A percentile compares a stretch with the other conserved stretches of the same genome.
Conservation (phyloP, 768 basidiomycete species). For the Suillus alpinus region DNA sequence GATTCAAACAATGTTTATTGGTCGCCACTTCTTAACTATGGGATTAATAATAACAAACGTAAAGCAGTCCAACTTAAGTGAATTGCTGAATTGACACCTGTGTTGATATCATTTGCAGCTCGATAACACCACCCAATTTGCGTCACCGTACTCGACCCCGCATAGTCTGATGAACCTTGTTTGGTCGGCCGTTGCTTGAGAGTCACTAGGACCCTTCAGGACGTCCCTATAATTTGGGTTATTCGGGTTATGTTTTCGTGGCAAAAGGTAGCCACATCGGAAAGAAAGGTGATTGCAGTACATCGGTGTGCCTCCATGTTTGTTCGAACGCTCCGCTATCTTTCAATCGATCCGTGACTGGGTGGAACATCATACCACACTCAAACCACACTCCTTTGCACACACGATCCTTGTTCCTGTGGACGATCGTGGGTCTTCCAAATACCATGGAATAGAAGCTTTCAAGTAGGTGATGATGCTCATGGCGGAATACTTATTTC, state of each 20-base stretch:
- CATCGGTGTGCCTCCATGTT: neutral
- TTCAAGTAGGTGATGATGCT: neutral
- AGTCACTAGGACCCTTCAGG: neutral
- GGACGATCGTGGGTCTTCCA: neutral
- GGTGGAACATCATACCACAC: neutral
- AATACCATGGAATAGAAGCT: neutral
- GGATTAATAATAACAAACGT: neutral
- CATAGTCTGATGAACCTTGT: neutral
- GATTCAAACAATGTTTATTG: neutral
- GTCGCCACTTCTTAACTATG: neutral
- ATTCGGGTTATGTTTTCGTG: neutral
- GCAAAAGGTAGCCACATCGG: neutral
- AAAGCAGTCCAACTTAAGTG: neutral
- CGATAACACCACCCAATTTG: neutral
- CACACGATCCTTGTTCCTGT: neutral
- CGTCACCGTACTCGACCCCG: neutral
- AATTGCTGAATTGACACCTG: neutral
- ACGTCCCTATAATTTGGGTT: neutral
- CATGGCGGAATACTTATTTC: constrained; percentile 7
- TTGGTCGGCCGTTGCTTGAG: neutral
- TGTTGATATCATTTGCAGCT: neutral
- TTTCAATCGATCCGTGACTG: neutral
- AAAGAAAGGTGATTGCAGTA: neutral
- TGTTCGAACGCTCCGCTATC: neutral
- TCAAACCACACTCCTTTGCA: neutral